Conservation (phyloP, 2,329 filamentous ascomycete species). For the Aspergillus hortae region DNA sequence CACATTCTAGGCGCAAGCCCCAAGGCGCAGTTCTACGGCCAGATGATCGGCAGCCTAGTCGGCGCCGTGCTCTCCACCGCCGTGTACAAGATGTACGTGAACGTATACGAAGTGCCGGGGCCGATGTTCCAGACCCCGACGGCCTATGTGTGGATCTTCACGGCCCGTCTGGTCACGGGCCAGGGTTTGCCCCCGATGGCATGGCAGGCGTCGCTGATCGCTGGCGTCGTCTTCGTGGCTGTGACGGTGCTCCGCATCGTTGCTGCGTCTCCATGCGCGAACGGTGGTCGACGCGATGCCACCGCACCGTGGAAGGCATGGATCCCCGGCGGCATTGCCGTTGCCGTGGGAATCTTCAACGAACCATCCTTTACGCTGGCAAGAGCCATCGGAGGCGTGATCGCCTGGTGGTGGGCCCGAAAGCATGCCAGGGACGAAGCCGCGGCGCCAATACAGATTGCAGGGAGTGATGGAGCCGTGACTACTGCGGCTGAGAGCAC, state of each 20-base stretch:
- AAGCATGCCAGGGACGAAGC: slow-evolving; percentile 30
- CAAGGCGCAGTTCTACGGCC: slow-evolving; percentile 94
- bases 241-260: slow-evolving; percentile 69
- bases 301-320: slow-evolving; percentile 63
- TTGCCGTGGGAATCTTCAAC: slow-evolving; percentile 98
- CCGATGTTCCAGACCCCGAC: slow-evolving; percentile 91
- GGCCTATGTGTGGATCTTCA: slow-evolving; percentile 96
- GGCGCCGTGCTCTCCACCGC: slow-evolving; percentile 82
- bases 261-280: slow-evolving; percentile 34
- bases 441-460: neutral
- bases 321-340: slow-evolving; percentile 89
- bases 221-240: slow-evolving; percentile 69
- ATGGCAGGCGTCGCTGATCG: slow-evolving; percentile 70
- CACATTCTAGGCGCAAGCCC: slow-evolving; percentile 89
- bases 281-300: slow-evolving; percentile 31
- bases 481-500: neutral
- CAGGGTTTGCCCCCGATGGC: slow-evolving; percentile 83
- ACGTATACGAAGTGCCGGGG: slow-evolving; percentile 83
- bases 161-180: slow-evolving; percentile 86
- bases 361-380: slow-evolving; percentile 93
- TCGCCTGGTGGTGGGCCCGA: slow-evolving; percentile 74
- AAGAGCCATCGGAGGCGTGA: slow-evolving; percentile 72
- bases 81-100: slow-evolving; percentile 86
- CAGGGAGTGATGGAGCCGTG: neutral
- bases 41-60: slow-evolving; percentile 82